These are phyloP conservation scores for Lumnitzera racemosa DNA, from an alignment of 345 rosid genomes.

Conservation along the genomic window DNA sequence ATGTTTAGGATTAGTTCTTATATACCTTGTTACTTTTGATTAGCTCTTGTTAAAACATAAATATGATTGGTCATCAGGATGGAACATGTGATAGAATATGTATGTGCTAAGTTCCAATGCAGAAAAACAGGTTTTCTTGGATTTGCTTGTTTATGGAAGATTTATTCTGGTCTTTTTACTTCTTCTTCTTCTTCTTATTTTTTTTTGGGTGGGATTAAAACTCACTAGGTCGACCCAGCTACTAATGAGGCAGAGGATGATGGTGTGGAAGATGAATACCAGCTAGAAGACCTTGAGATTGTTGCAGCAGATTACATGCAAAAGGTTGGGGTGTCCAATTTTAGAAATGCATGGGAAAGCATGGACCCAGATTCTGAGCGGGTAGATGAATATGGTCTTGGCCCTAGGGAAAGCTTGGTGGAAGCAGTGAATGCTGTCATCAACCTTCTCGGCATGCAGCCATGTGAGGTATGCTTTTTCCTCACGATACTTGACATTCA, in stretches of 20 bases:
- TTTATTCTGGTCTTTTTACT: too few species aligned
- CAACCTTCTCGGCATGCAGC: constrained; percentile 97
- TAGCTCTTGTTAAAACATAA: too few species aligned
- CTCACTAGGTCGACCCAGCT: constrained; percentile 70
- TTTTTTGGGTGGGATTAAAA: background rate
- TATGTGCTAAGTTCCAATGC: too few species aligned
- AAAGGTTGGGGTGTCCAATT: constrained; percentile 82
- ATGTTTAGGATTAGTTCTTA: too few species aligned
- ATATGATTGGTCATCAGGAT: too few species aligned
- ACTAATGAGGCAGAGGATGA: constrained; percentile 92
- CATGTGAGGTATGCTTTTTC: constrained; percentile 60
- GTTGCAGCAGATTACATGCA: constrained; percentile 87
- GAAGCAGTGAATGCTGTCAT: constrained; percentile 87
- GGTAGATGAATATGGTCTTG: constrained; percentile 97
- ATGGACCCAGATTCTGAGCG: constrained; percentile 68
- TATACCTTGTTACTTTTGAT: too few species aligned
- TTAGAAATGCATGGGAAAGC: constrained; percentile 98
- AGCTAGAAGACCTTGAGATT: constrained; percentile 93
- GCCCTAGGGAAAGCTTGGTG: constrained; percentile 77
- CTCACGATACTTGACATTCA: too few species aligned
- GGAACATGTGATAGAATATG: too few species aligned
- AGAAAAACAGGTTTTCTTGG: too few species aligned
- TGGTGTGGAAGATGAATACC: constrained; percentile 98
- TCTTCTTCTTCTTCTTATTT: background rate
- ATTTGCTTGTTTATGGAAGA: too few species aligned